These are phyloP conservation scores for Zarea fungicola DNA, from an alignment of 2,329 filamentous ascomycete genomes.

Conservation along the genomic window DNA sequence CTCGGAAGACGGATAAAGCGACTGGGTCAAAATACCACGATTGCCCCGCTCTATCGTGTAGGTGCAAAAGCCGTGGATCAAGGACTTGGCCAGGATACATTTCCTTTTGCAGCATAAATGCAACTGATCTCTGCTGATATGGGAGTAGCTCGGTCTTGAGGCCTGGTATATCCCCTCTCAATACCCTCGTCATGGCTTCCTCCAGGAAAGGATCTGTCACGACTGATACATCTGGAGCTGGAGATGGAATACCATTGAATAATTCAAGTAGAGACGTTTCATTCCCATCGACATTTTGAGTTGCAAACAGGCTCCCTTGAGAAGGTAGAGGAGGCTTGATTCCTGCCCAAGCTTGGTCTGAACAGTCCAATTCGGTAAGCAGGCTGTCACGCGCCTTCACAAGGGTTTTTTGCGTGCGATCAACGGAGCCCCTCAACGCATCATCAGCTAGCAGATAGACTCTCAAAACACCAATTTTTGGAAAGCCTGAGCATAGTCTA, in stretches of 20 bases:
- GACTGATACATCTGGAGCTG: slow-evolving; percentile 47
- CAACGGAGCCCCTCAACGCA: slow-evolving; percentile 47
- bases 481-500: slow-evolving; percentile 17
- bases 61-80: slow-evolving; percentile 66
- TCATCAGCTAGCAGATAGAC: slow-evolving; percentile 65
- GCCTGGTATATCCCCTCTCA: slow-evolving; percentile 49
- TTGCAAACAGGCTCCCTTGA: slow-evolving; percentile 28
- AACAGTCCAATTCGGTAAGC: slow-evolving; percentile 51
- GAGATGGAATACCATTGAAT: slow-evolving; percentile 70
- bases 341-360: slow-evolving; percentile 51
- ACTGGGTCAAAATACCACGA: slow-evolving; percentile 67
- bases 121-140: slow-evolving; percentile 76
- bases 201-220: slow-evolving; percentile 47
- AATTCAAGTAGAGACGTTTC: slow-evolving; percentile 55
- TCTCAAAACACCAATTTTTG: slow-evolving; percentile 34
- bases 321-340: slow-evolving; percentile 17
- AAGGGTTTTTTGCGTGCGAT: slow-evolving; percentile 41
- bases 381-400: slow-evolving; percentile 42
- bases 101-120: slow-evolving; percentile 81
- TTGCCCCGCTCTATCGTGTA: slow-evolving; percentile 54
- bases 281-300: slow-evolving; percentile 18
- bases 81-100: slow-evolving; percentile 55
- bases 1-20: slow-evolving; percentile 54
- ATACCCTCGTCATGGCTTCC: slow-evolving; percentile 50
- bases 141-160: slow-evolving; percentile 63